Evolutionary conservation across 164 flowering plant genomes (phyloP).

Genomic region (Aristolochia californica): DNA sequence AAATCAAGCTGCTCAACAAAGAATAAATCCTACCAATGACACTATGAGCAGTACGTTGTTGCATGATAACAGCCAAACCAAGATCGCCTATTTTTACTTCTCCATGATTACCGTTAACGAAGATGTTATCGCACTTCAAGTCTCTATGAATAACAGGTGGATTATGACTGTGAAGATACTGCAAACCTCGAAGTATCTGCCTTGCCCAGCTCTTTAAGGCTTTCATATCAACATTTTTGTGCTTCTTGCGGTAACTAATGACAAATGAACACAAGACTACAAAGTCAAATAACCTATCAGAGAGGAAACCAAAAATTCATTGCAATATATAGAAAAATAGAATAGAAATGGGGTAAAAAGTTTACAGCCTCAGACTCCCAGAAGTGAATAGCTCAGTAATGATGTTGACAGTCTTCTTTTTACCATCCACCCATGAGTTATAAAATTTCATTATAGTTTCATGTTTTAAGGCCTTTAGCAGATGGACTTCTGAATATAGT

Average conservation of each 20-base stretch:
- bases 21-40: slow-evolving; percentile 42
- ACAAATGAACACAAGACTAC: neutral
- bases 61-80: slow-evolving; percentile 64
- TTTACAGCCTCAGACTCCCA: slow-evolving; percentile 77
- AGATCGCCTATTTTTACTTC: slow-evolving; percentile 81
- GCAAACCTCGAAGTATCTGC: slow-evolving; percentile 57
- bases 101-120: slow-evolving; percentile 67
- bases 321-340: too few relatives aligned
- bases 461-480: slow-evolving; percentile 62
- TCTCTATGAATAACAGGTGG: slow-evolving; percentile 68
- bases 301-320: too few relatives aligned
- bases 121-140: slow-evolving; percentile 67
- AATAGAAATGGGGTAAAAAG: slow-evolving; percentile 5
- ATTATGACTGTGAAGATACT: slow-evolving; percentile 50
- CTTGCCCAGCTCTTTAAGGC: slow-evolving; percentile 81
- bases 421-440: slow-evolving; percentile 73
- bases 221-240: slow-evolving; percentile 52
- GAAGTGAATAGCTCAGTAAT: slow-evolving; percentile 87
- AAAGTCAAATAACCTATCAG: too few relatives aligned
- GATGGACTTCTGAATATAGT: slow-evolving; percentile 64
- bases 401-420: slow-evolving; percentile 61
- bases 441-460: slow-evolving; percentile 56
- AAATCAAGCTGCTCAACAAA: slow-evolving; percentile 1
- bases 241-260: slow-evolving; percentile 62
- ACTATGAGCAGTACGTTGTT: slow-evolving; percentile 56